phyloP scores from a whole-genome alignment of 768 basidiomycete species.

The Botryobasidium botryosum region DNA sequence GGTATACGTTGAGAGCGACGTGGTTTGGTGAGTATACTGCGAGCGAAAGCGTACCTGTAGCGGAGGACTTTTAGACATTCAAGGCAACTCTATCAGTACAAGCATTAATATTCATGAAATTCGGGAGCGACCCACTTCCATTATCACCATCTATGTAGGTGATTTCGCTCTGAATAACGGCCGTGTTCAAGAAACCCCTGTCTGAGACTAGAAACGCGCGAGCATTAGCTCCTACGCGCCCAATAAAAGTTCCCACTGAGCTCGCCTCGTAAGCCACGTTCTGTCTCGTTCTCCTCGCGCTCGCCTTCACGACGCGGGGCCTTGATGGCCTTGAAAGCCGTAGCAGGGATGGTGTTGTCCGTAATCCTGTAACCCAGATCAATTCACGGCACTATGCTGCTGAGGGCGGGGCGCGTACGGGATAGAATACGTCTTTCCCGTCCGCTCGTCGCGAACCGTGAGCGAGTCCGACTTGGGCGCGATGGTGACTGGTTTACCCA shows the following conservation, averaged over 20 bases:
- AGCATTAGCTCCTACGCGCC: not conserved
- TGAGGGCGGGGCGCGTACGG: slow-evolving; percentile 6
- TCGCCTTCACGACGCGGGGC: slow-evolving; percentile 41
- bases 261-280: slow-evolving; percentile 55
- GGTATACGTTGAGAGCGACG: too few species aligned
- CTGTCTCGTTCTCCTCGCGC: slow-evolving; percentile 65
- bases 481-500: too few species aligned
- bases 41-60: too few species aligned
- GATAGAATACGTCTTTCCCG: slow-evolving; percentile 10
- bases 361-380: slow-evolving; percentile 34
- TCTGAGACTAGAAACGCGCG: not conserved
- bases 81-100: too few species aligned
- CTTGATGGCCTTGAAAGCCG: slow-evolving; percentile 61
- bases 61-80: slow-evolving; percentile 12
- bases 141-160: slow-evolving; percentile 86
- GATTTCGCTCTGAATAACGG: slow-evolving; percentile 28
- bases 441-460: slow-evolving; percentile 12
- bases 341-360: slow-evolving; percentile 65
- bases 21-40: too few species aligned
- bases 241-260: not conserved
- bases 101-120: too few species aligned
- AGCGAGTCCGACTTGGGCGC: slow-evolving; percentile 20
- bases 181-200: slow-evolving; percentile 19
- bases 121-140: too few species aligned
- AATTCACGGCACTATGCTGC: not conserved